Evolutionary conservation across 176 grass and related monocot species (phyloP), one percentile per base, ranked within the genome.

Genomic region (Oryza meridionalis): DNA sequence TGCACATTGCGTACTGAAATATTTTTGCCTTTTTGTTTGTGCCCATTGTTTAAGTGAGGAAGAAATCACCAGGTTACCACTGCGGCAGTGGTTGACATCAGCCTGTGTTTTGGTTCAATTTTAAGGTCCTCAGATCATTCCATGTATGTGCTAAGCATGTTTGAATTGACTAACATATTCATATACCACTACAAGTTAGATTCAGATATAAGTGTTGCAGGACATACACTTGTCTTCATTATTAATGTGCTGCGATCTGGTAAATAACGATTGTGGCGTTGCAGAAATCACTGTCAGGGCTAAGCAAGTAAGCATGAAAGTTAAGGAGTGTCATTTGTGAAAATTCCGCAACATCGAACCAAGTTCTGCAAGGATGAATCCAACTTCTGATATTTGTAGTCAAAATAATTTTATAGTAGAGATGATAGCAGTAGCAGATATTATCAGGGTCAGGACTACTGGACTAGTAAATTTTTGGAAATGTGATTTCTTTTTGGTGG

Each of bases 351-450:
- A 19, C 17, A 55, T 26, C 72, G 13, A 53, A 12, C 46, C 11
- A 80, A 65, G 22, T 29, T 44, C 43, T 50, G 47, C 13, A 5
- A 69, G 69, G 11, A 19, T 44, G 49, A 14, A 33, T 59, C 53
- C 61, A 70, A 15, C 38, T 87, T 87, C 38, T 40, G 46, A 76
- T 47, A 82, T 49, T 38, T 62, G 67, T 73, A 40, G 21, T 62
- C 45, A 45, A 73, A 25, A 24, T 73, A 43, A 72, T 46, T 63
- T 82, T 71, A 17, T 64, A 46, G 12, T 43, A 33, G 21, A 51
- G 63, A 74, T 62, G 47, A 37, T 73, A 67, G 59, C 1, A 68
- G 26, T 79, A 40, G 63, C 24, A 53, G 68, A 73, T 73, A 50
- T 53, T 33, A 75, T 78, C 59, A 74, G 35, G 7, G 33, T 11